Percentiles rank a stretch among this genome's conserved stretches.
These are phyloP conservation scores for Senecio squalidus DNA, from an alignment of 140 eudicot species.

Conservation along the genomic window DNA sequence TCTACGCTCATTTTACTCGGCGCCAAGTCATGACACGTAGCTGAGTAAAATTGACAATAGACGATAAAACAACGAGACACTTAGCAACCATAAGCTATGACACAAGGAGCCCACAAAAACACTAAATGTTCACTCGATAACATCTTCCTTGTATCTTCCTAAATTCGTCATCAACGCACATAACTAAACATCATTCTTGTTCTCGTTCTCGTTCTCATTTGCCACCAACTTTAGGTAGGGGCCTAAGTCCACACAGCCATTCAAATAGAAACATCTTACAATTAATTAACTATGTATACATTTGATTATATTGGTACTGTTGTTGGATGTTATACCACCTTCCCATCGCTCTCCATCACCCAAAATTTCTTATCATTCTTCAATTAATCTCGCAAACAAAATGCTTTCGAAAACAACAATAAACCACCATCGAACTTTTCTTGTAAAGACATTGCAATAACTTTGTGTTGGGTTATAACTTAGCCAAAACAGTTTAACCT, in stretches of 20 bases:
- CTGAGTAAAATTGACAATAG: neutral
- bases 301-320: too few relatives aligned
- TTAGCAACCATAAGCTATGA: neutral
- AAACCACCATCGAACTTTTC: too few relatives aligned
- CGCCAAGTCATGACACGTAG: neutral
- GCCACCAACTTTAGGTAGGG: neutral
- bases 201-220: neutral
- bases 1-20: neutral
- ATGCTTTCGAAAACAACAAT: too few relatives aligned
- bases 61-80: neutral
- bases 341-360: too few relatives aligned
- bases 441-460: too few relatives aligned
- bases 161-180: neutral
- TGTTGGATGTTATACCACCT: too few relatives aligned
- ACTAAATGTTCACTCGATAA: neutral
- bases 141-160: neutral
- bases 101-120: neutral
- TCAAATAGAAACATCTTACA: too few relatives aligned
- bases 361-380: too few relatives aligned
- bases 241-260: neutral
- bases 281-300: too few relatives aligned
- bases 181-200: neutral
- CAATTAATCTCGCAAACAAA: too few relatives aligned
- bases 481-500: too few relatives aligned
- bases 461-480: too few relatives aligned